These are phyloP conservation scores for Phialophora macrospora DNA, from an alignment of 2,329 filamentous ascomycete genomes.

Conservation along the genomic window DNA sequence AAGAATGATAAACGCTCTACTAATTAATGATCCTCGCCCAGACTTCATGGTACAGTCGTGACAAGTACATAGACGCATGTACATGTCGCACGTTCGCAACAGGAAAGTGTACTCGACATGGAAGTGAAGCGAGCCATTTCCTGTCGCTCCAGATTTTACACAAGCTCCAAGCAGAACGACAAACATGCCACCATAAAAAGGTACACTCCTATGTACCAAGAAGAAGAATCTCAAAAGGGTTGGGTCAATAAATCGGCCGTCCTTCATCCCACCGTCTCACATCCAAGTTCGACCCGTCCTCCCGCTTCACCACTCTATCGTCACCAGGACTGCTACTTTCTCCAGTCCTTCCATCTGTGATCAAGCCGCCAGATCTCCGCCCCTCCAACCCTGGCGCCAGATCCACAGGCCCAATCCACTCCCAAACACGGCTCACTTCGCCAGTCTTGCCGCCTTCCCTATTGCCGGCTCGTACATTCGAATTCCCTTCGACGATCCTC, in stretches of 20 bases:
- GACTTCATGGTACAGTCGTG: not conserved
- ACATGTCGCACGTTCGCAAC: not conserved
- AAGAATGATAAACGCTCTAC: not conserved
- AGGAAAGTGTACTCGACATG: not conserved
- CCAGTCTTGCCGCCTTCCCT: conserved; percentile 62
- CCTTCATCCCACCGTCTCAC: conserved; percentile 49
- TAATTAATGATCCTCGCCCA: not conserved
- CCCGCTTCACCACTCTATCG: conserved; percentile 40
- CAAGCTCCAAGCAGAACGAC: not conserved
- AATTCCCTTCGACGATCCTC: conserved; percentile 87
- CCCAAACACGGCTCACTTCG: conserved; percentile 67
- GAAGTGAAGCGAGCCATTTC: not conserved
- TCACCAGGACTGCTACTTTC: conserved; percentile 29
- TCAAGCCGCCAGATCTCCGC: conserved; percentile 40
- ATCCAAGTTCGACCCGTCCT: conserved; percentile 34
- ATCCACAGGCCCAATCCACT: conserved; percentile 67
- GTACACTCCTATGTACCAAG: not conserved
- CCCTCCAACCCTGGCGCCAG: conserved; percentile 44
- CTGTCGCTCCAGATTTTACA: not conserved
- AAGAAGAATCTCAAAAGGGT: conserved; percentile 5
- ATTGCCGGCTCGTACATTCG: conserved; percentile 82
- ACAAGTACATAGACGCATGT: not conserved
- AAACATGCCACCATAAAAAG: not conserved
- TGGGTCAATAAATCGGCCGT: conserved; percentile 48
- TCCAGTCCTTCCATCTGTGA: conserved; percentile 30